Conservation (phyloP, 192 early-diverging fungal genomes). For the Linderina pennispora region DNA sequence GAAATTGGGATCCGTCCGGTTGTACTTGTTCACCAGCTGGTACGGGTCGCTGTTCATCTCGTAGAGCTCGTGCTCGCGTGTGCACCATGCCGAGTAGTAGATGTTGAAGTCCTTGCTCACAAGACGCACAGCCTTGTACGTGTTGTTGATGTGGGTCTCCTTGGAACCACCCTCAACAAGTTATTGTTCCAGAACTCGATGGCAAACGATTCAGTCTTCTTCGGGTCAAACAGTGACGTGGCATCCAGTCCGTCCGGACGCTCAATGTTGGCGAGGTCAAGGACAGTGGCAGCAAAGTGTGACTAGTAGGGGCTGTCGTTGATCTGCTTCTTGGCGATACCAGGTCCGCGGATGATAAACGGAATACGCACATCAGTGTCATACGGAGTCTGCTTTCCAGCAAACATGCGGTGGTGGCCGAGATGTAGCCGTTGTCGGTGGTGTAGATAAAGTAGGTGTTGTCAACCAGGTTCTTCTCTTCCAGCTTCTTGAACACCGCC, state of each 20-base stretch:
- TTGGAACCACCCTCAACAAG: constrained; percentile 22
- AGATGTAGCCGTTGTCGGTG: constrained; percentile 66
- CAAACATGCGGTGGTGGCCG: constrained; percentile 55
- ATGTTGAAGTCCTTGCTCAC: constrained; percentile 47
- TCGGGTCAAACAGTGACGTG: constrained; percentile 8
- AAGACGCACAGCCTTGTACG: constrained; percentile 51
- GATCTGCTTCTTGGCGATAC: constrained; percentile 43
- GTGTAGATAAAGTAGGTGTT: constrained; percentile 62
- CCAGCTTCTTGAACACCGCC: constrained; percentile 45
- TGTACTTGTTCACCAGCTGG: constrained; percentile 51
- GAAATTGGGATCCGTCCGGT: constrained; percentile 13
- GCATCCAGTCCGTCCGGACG: constrained; percentile 1
- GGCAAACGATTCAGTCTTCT: constrained; percentile 45
- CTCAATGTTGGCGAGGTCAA: constrained; percentile 50
- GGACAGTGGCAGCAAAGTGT: constrained; percentile 56
- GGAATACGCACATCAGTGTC: constrained; percentile 63
- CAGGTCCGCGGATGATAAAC: constrained; percentile 60
- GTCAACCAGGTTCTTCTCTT: constrained; percentile 46
- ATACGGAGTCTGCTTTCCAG: constrained; percentile 54
- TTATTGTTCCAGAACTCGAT: constrained; percentile 46
- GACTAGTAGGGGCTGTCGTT: constrained; percentile 48
- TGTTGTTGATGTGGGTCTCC: constrained; percentile 20
- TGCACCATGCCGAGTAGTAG: constrained; percentile 53
- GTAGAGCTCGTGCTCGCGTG: constrained; percentile 52
- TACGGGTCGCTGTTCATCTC: constrained; percentile 53